Base-by-base conservation (phyloP, 108 stramenopile genomes). In the Schizochytrium sp. region DNA sequence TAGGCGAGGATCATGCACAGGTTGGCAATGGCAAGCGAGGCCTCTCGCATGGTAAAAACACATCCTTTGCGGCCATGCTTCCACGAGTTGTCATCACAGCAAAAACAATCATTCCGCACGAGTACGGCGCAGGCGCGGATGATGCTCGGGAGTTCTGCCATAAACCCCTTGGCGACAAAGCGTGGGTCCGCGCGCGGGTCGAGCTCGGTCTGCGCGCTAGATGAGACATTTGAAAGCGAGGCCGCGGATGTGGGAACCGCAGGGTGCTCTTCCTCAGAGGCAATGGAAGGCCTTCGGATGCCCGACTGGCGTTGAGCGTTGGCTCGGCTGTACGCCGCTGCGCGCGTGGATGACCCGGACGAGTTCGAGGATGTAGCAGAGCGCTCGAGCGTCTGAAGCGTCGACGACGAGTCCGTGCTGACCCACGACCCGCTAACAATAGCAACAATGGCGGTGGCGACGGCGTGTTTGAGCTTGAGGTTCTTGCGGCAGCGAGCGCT, bases 1-100 rank as follows among this genome's bases (percentile, higher is more conserved):
- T 69, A 69, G 63, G 63, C 63, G 51, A 83, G 51, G 51, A 83
- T 83, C 48, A 83, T 47, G 76, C 76, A 83, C 10, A 83, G 51
- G 3, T 83, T 83, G n/a, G 76, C 76, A 12, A 83, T 3, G 28
- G 76, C 76, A 6, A 83, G 51, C 45, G 76, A 53, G 19, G 51
- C 45, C 18, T 83, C 76, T 1, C 76, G 76, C n/a, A 83, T 12
- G 10, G 51, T 83, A 12, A 28, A 53, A 6, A 28, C 45, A 28
- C 76, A 83, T 6, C 51, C 51, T 12, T 69, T 23, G 41, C 63
- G 63, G 63, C 63, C 63, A 8, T 14, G 25, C 25, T 23, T 69
- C 63, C 63, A 69, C 10, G 76, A 83, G 76, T 14, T 2, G 2
- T 0, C 19, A 14, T 83, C 76, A 23, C 76, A 83, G 76, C 76